Evolutionary conservation across 1,139 yeast genomes (phyloP).

Genomic region (Pichia sp.): DNA sequence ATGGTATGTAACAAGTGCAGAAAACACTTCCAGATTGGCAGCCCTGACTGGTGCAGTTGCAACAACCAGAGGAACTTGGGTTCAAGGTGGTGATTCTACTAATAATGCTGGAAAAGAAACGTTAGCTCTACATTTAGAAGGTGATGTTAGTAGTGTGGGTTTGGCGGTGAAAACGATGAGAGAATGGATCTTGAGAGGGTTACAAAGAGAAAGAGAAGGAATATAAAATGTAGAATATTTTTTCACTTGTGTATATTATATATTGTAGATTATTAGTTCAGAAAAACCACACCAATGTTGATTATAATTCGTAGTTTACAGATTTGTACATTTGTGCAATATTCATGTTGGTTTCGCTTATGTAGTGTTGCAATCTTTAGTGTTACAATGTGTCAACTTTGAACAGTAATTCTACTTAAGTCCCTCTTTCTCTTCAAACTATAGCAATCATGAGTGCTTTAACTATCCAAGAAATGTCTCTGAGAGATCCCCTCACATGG

Average conservation of each 20-base stretch:
- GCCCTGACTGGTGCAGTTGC: conserved; percentile 64
- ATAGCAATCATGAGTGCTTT: not conserved
- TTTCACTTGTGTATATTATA: not conserved
- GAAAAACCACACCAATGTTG: not conserved
- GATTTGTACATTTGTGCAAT: not conserved
- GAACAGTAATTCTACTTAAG: not conserved
- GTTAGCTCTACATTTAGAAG: conserved; percentile 43
- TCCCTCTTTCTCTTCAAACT: not conserved
- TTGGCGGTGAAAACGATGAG: not conserved
- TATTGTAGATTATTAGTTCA: not conserved
- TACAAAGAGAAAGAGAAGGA: not conserved
- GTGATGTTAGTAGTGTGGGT: conserved; percentile 25
- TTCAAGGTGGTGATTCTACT: not conserved
- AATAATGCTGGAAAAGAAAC: not conserved
- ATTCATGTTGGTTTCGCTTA: not conserved
- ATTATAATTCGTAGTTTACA: not conserved
- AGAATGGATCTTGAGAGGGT: not conserved
- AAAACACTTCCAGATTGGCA: not conserved
- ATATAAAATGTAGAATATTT: not conserved
- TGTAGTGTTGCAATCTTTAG: not conserved
- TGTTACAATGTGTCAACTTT: not conserved
- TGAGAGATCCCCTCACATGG: conserved; percentile 18
- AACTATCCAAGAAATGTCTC: not conserved
- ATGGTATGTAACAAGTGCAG: conserved; percentile 39
- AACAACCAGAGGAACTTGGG: conserved; percentile 32